A percentile compares a stretch with the other conserved stretches of the same genome.
Conservation (phyloP, 805 yeast genomes). For the Candida loeiensis region DNA sequence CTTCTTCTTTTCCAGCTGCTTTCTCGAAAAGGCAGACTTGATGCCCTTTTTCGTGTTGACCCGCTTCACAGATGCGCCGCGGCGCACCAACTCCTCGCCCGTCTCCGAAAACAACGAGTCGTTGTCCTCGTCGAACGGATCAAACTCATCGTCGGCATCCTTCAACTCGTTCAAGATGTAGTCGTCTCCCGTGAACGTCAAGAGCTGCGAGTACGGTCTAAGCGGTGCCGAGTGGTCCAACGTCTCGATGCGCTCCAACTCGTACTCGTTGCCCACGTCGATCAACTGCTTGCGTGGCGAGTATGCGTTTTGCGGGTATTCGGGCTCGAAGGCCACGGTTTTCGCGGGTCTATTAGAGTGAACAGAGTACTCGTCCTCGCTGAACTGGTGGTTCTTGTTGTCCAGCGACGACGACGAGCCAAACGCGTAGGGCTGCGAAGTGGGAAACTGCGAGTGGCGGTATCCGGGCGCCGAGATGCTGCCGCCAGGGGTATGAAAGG, state of each 20-base stretch:
- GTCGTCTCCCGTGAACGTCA: conserved; percentile 34
- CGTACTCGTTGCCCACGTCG: conserved; percentile 18
- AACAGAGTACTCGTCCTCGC: conserved; percentile 1
- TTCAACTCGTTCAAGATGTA: conserved; percentile 38
- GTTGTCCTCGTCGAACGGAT: conserved; percentile 42
- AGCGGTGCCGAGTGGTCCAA: conserved; percentile 15
- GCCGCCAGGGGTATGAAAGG: too few species aligned
- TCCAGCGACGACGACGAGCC: not conserved
- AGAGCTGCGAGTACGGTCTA: conserved; percentile 20
- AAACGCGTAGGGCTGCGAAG: conserved; percentile 7
- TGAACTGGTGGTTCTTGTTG: not conserved
- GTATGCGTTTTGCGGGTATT: conserved; percentile 29
- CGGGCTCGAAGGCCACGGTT: conserved; percentile 32
- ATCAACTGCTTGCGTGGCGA: conserved; percentile 20
- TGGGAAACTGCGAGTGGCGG: not conserved
- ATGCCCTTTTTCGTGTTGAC: conserved; percentile 13
- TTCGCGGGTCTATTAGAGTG: conserved; percentile 15
- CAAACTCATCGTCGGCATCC: conserved; percentile 35
- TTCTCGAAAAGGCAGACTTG: conserved; percentile 1
- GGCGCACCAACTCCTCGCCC: conserved; percentile 34
- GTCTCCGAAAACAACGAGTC: conserved; percentile 41
- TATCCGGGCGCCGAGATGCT: too few species aligned
- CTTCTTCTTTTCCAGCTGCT: not conserved
- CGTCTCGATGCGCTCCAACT: conserved; percentile 18
- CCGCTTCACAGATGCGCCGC: conserved; percentile 30